These are phyloP conservation scores for Pontederia crassipes DNA, from an alignment of 176 grass and related monocot species.

Conservation along the genomic window DNA sequence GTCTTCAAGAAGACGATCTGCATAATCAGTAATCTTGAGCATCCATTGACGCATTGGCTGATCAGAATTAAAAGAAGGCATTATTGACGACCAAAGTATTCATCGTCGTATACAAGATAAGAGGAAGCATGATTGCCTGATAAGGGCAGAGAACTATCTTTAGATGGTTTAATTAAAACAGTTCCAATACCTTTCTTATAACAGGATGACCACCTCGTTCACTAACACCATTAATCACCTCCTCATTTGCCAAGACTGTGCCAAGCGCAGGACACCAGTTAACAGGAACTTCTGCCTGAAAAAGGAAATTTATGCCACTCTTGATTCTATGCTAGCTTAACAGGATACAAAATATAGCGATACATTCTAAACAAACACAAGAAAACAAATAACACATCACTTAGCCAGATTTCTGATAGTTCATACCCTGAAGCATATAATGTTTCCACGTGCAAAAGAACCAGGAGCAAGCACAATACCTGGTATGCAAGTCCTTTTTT, in stretches of 20 bases:
- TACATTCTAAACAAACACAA: slow-evolving; percentile 21
- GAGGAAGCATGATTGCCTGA: slow-evolving; percentile 1
- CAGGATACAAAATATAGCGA: slow-evolving; percentile 18
- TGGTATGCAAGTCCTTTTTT: slow-evolving; percentile 95
- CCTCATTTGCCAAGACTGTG: slow-evolving; percentile 96
- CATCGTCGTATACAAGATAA: slow-evolving; percentile 55
- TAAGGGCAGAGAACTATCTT: background rate
- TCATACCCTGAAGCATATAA: slow-evolving; percentile 3
- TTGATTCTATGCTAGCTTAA: background rate
- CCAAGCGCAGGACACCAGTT: slow-evolving; percentile 99
- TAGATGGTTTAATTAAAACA: background rate
- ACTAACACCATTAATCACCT: slow-evolving; percentile 83
- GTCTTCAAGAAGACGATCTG: slow-evolving; percentile 91
- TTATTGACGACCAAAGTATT: background rate
- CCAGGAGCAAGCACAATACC: slow-evolving; percentile 33
- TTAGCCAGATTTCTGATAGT: slow-evolving; percentile 1
- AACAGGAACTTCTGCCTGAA: slow-evolving; percentile 95
- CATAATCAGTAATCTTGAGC: slow-evolving; percentile 92
- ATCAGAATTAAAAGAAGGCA: slow-evolving; percentile 17
- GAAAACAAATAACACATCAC: slow-evolving; percentile 10
- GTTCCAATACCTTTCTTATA: slow-evolving; percentile 61
- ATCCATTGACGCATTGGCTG: slow-evolving; percentile 99
- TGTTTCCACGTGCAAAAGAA: background rate
- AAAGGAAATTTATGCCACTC: slow-evolving; percentile 26
- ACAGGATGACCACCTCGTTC: slow-evolving; percentile 95